These are phyloP conservation scores for Metrosideros polymorpha DNA, from an alignment of 441 rosid genomes.

Conservation along the genomic window DNA sequence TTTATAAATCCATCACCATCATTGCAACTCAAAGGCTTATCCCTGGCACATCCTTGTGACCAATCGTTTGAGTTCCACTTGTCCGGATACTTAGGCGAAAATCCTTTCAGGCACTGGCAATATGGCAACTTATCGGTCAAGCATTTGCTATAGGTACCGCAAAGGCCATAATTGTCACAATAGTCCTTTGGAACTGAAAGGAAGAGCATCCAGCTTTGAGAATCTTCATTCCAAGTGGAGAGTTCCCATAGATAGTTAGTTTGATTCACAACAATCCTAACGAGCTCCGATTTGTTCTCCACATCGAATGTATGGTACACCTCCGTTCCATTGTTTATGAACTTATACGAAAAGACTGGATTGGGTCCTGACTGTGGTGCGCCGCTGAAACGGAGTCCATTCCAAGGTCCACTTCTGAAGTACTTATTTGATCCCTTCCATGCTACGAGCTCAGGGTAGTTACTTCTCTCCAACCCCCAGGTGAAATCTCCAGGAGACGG, in stretches of 20 bases:
- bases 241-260: background rate
- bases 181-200: background rate
- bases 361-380: background rate
- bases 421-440: background rate
- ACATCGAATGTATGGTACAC: background rate
- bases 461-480: background rate
- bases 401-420: constrained; percentile 3
- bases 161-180: background rate
- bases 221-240: background rate
- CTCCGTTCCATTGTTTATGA: background rate
- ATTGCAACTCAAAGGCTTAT: background rate
- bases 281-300: background rate
- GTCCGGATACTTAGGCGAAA: background rate
- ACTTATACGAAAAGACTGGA: background rate
- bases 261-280: background rate
- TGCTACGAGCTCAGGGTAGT: background rate
- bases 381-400: background rate
- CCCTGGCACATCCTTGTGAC: background rate
- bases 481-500: constrained; percentile 1
- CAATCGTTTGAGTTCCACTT: background rate
- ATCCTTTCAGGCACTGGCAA: background rate
- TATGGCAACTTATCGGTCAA: background rate
- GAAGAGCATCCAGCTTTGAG: background rate
- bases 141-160: background rate
- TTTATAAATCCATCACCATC: background rate